Conservation (phyloP, 2,329 filamentous ascomycete genomes). For the Pseudocercospora vitis region DNA sequence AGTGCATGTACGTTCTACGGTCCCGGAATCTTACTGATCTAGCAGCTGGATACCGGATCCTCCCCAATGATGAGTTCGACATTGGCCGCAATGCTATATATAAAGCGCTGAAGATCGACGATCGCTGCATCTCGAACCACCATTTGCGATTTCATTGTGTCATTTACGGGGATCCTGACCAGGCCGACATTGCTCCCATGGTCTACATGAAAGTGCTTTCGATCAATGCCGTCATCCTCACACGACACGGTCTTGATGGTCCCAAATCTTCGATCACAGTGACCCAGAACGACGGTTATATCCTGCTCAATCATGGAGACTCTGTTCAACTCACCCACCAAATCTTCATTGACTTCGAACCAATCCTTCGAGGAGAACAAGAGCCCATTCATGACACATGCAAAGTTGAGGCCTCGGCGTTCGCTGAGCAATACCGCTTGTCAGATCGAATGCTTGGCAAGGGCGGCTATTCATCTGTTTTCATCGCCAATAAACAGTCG, state of each 20-base stretch:
- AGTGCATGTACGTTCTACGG: too few relatives aligned
- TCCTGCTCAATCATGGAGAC: constrained; percentile 49
- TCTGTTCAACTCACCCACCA: constrained; percentile 38
- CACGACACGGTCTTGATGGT: constrained; percentile 32
- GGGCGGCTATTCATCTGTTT: constrained; percentile 56
- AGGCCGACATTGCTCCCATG: constrained; percentile 43
- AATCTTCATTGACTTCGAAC: constrained; percentile 34
- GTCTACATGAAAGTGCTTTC: constrained; percentile 51
- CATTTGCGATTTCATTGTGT: constrained; percentile 51
- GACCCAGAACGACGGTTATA: constrained; percentile 35
- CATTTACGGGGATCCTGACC: constrained; percentile 43
- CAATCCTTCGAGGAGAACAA: constrained; percentile 7
- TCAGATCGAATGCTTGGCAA: constrained; percentile 53
- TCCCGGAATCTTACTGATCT: background rate
- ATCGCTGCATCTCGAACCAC: constrained; percentile 45
- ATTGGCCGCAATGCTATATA: constrained; percentile 35
- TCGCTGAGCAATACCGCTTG: constrained; percentile 52
- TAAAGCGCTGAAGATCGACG: constrained; percentile 28
- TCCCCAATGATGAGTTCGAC: constrained; percentile 29
- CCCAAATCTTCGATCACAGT: constrained; percentile 33
- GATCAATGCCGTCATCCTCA: constrained; percentile 44
- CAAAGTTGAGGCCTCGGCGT: constrained; percentile 36
- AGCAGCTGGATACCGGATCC: background rate
- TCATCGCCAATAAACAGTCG: constrained; percentile 54
- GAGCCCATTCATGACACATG: background rate